These are phyloP conservation scores for Spathaspora sp. DNA, from an alignment of 805 yeast species.

Conservation along the genomic window DNA sequence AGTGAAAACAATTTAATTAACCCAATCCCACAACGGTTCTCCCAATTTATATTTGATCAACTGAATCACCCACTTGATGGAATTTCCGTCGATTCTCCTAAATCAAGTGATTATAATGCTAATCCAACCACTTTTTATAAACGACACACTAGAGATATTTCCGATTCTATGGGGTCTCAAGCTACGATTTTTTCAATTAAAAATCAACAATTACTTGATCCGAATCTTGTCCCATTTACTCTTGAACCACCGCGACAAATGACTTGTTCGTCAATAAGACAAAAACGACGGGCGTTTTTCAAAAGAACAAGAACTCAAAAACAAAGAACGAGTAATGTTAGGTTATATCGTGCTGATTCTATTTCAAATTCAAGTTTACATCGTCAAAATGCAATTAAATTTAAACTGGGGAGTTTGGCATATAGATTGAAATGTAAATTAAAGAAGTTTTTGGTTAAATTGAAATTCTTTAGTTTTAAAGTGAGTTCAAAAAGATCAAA, in stretches of 20 bases:
- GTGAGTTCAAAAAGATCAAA: constrained; percentile 21
- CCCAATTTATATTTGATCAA: constrained; percentile 38
- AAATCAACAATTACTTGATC: constrained; percentile 1
- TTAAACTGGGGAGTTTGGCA: constrained; percentile 27
- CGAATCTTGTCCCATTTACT: background rate
- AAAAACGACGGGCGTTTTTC: background rate
- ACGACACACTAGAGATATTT: constrained; percentile 18
- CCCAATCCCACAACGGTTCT: constrained; percentile 39
- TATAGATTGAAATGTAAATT: constrained; percentile 30
- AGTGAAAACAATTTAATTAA: constrained; percentile 14
- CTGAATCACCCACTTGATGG: constrained; percentile 19
- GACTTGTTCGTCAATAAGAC: background rate
- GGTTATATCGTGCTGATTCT: constrained; percentile 7
- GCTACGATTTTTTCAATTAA: constrained; percentile 44
- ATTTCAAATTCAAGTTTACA: constrained; percentile 13
- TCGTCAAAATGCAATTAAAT: constrained; percentile 31
- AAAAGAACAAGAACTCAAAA: background rate
- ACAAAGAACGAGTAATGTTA: constrained; percentile 3
- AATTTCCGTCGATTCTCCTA: constrained; percentile 13
- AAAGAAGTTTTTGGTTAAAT: constrained; percentile 18
- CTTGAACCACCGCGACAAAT: background rate
- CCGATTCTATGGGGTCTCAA: constrained; percentile 39
- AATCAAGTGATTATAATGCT: constrained; percentile 1
- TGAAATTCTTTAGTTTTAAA: constrained; percentile 18
- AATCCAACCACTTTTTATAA: background rate